Percentiles rank a stretch among this genome's conserved stretches.
Evolutionary conservation across 2,329 filamentous ascomycete species (phyloP).

Genomic region (Arthrinium puccinioides): DNA sequence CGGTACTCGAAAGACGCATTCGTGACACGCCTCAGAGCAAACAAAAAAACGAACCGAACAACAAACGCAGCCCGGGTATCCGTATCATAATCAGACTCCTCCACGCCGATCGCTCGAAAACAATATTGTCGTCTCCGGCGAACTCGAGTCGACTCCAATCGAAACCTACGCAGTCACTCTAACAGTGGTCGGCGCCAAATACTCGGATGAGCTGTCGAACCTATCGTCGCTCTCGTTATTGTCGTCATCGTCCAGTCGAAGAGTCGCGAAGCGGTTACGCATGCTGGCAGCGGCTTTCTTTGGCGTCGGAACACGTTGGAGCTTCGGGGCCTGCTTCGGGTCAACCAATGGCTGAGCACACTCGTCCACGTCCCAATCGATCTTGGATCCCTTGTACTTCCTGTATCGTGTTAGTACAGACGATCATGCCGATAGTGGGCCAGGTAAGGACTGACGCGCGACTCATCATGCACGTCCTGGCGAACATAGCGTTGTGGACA

Average conservation of each 20-base stretch:
- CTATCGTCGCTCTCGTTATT: conserved; percentile 20
- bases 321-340: conserved; percentile 14
- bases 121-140: too few relatives aligned
- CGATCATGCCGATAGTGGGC: conserved; percentile 4
- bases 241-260: conserved; percentile 21
- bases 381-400: conserved; percentile 62
- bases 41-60: too few relatives aligned
- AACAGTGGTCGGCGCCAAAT: conserved; percentile 16
- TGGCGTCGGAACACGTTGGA: conserved; percentile 3
- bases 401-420: conserved; percentile 30
- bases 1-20: too few relatives aligned
- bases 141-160: too few relatives aligned
- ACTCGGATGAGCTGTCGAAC: conserved; percentile 23
- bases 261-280: conserved; percentile 20
- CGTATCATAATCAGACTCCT: too few relatives aligned
- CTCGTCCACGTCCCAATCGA: conserved; percentile 67
- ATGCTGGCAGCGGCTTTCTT: conserved; percentile 8
- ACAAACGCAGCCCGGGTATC: too few relatives aligned
- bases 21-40: too few relatives aligned
- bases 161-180: conserved; percentile 14
- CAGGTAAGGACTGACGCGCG: conserved; percentile 31
- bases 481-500: conserved; percentile 67
- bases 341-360: conserved; percentile 52
- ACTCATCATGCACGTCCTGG: conserved; percentile 71
- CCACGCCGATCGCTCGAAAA: too few relatives aligned